Percentiles rank a stretch among this genome's conserved stretches.
phyloP scores from a whole-genome alignment of 2,329 filamentous ascomycete genomes.

The Metarhizium rileyi region DNA sequence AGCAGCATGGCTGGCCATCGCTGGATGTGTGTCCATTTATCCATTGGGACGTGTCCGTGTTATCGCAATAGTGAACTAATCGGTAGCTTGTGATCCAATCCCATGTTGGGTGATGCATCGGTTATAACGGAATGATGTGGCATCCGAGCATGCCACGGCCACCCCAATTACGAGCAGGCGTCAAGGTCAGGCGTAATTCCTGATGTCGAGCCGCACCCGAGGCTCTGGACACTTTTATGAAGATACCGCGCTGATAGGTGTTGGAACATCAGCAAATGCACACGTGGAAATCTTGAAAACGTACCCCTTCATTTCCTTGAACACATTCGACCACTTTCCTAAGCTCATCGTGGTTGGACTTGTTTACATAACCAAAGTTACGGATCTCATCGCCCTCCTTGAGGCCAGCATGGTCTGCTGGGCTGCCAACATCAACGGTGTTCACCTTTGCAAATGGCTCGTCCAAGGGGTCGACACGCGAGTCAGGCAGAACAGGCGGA shows the following conservation, averaged over 20 bases:
- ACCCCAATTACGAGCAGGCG: slow-evolving; percentile 75
- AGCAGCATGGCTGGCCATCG: not conserved
- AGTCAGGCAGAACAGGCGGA: slow-evolving; percentile 22
- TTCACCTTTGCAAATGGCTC: slow-evolving; percentile 80
- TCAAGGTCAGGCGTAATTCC: slow-evolving; percentile 62
- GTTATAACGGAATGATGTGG: slow-evolving; percentile 71
- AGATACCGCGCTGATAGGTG: slow-evolving; percentile 49
- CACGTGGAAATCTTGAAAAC: slow-evolving; percentile 24
- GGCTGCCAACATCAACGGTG: slow-evolving; percentile 65
- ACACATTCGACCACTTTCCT: slow-evolving; percentile 83
- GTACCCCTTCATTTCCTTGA: slow-evolving; percentile 79
- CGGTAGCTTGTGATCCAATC: slow-evolving; percentile 1
- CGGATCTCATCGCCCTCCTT: slow-evolving; percentile 72
- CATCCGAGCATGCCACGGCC: slow-evolving; percentile 84
- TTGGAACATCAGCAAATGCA: slow-evolving; percentile 14
- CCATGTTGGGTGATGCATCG: not conserved
- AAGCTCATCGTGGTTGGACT: slow-evolving; percentile 76
- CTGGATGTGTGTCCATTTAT: not conserved
- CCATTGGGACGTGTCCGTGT: not conserved
- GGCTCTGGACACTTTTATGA: slow-evolving; percentile 55
- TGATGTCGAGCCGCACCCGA: slow-evolving; percentile 31
- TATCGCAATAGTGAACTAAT: not conserved
- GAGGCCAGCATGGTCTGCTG: slow-evolving; percentile 74
- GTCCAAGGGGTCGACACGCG: slow-evolving; percentile 16
- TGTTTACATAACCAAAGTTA: slow-evolving; percentile 76